Base-by-base conservation (phyloP, 2,329 filamentous ascomycete species). In the Verticillium klebahnii region DNA sequence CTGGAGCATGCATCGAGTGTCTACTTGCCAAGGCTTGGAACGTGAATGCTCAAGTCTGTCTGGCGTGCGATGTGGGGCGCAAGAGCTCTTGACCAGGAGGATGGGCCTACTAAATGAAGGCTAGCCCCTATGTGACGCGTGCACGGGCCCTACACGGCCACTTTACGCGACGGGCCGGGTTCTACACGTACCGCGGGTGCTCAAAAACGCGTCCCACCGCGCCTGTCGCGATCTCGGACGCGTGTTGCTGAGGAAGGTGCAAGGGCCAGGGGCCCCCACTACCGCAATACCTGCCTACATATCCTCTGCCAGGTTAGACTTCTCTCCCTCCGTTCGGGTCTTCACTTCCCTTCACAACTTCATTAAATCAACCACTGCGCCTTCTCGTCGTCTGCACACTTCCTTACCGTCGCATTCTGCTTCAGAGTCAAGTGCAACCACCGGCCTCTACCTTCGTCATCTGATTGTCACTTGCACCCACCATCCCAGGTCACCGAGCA, bases 291-390 rank as follows among this genome's bases (percentile, higher is more conserved):
- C 45, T 50, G 45, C 45, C 19, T 12, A 23, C 45, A 50, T 50
- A 23, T 23, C 45, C 8, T 11, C 8, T 50, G 5, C 45, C 45
- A 50, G n/a, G 45, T n/a, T 50, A 8, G 9, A 45, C 39, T 45
- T 17, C 39, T 17, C 39, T 50, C 45, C 45, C 11, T n/a, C 39
- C 5, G 29, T 15, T 45, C 5, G 9, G 19, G 45, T 50, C 45
- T 50, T n/a, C 45, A 50, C 57, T 58, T 58, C 23, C 57, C 37
- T 40, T 58, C 45, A 39, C 39, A 32, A 50, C 37, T 50, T 58
- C 14, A 19, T 58, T 25, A 14, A 45, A 14, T 50, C n/a, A 45
- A 58, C 15, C 37, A 58, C 14, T 17, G 32, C 55, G 32, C 32
- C 31, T 57, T 50, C 11, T 23, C 19, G n/a, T 50, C 45, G 23